phyloP scores from a whole-genome alignment of 768 basidiomycete genomes.

The Podaxis sp. region DNA sequence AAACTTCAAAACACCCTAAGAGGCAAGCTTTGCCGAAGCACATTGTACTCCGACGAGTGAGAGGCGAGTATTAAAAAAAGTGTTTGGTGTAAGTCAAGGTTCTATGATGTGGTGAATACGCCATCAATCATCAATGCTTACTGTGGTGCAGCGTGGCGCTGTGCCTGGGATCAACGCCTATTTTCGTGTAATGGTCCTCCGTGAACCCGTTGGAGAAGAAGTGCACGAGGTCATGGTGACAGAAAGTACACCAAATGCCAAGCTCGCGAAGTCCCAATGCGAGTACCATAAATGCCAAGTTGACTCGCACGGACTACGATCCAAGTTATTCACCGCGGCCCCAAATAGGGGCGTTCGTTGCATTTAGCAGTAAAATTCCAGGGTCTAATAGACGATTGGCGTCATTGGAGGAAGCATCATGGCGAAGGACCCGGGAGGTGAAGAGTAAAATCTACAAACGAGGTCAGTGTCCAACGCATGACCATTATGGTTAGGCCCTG shows the following conservation, averaged over 20 bases:
- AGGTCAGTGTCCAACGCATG: not conserved
- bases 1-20: not conserved
- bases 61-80: not conserved
- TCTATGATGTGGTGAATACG: not conserved
- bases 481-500: not conserved
- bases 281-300: not conserved
- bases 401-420: not conserved
- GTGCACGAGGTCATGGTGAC: not conserved
- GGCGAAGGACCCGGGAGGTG: not conserved
- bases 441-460: not conserved
- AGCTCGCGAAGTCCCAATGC: not conserved
- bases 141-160: not conserved
- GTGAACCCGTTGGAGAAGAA: not conserved
- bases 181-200: not conserved
- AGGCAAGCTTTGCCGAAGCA: not conserved
- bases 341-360: not conserved
- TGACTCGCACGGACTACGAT: not conserved
- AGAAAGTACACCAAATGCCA: constrained; percentile 1
- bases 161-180: constrained; percentile 9
- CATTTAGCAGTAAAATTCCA: constrained; percentile 1
- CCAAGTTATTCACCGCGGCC: not conserved
- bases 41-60: not conserved
- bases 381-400: not conserved
- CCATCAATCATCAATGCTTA: not conserved
- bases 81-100: not conserved